A percentile compares a stretch with the other conserved stretches of the same genome.
Conservation (phyloP, 371 early-diverging fungal species). For the Gilbertella persicaria region DNA sequence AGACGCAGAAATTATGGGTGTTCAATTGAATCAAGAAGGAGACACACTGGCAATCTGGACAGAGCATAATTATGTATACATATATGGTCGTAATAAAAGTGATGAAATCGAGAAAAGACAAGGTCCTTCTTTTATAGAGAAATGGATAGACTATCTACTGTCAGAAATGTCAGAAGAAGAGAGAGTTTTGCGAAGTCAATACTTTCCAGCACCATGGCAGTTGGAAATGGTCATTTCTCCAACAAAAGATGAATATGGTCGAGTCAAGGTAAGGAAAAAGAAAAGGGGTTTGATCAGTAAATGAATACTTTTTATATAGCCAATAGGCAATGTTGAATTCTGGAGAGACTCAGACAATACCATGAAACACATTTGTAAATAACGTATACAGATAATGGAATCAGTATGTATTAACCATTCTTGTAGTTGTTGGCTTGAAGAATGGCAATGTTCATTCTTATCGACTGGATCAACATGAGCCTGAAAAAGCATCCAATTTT, state of each 20-base stretch:
- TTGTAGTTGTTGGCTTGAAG: constrained; percentile 27
- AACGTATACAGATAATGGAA: neutral
- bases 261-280: constrained; percentile 11
- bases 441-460: constrained; percentile 33
- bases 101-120: neutral
- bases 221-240: constrained; percentile 20
- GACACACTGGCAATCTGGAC: constrained; percentile 42
- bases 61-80: constrained; percentile 30
- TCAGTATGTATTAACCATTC: neutral
- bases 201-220: constrained; percentile 23
- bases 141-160: constrained; percentile 15
- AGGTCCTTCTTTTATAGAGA: neutral
- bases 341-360: constrained; percentile 10
- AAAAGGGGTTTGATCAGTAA: neutral
- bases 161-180: constrained; percentile 17
- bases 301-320: constrained; percentile 2
- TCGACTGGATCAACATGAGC: constrained; percentile 25
- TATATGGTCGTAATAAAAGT: constrained; percentile 22
- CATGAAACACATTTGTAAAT: constrained; percentile 17
- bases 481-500: constrained; percentile 20
- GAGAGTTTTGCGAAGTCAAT: neutral
- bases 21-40: constrained; percentile 30
- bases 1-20: constrained; percentile 30
- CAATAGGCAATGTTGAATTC: constrained; percentile 18
- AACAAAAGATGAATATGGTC: constrained; percentile 8